A percentile compares a stretch with the other conserved stretches of the same genome.
These are phyloP conservation scores for Clohesyomyces aquaticus DNA, from an alignment of 495 filamentous ascomycete species.

Conservation along the genomic window DNA sequence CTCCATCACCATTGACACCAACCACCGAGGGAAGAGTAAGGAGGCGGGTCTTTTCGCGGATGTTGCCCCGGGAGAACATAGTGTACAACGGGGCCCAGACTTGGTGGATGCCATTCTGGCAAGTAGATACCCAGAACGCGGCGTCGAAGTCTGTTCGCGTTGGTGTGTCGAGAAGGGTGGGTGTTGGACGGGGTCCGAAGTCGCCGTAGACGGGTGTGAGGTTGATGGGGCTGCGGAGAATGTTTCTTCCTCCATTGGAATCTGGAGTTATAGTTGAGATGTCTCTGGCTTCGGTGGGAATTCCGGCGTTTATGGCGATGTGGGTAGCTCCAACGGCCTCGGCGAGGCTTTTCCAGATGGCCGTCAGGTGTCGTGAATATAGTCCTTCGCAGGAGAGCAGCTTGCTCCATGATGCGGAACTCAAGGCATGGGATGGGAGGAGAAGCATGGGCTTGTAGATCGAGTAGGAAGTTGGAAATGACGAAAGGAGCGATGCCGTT, in stretches of 20 bases:
- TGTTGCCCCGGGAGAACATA: constrained; percentile 89
- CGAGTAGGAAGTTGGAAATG: constrained; percentile 67
- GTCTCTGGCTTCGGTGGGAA: constrained; percentile 50
- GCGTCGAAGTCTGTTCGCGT: constrained; percentile 55
- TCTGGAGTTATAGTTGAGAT: neutral
- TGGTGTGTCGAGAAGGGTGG: constrained; percentile 43
- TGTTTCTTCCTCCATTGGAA: constrained; percentile 50
- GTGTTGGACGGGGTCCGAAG: constrained; percentile 58
- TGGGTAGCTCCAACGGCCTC: constrained; percentile 61
- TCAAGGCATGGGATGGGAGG: constrained; percentile 65
- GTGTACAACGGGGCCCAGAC: constrained; percentile 85
- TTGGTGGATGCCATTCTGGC: constrained; percentile 80
- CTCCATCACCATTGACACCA: no score
- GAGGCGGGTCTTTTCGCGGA: constrained; percentile 83
- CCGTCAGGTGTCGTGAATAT: constrained; percentile 39
- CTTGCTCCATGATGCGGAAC: constrained; percentile 51
- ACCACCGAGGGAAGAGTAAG: constrained; percentile 54
- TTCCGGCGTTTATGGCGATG: constrained; percentile 74
- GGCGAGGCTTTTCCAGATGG: constrained; percentile 57
- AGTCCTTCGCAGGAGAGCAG: constrained; percentile 45
- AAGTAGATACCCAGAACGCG: constrained; percentile 75
- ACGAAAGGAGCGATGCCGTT: constrained; percentile 32
- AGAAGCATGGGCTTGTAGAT: constrained; percentile 72
- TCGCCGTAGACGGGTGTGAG: constrained; percentile 67
- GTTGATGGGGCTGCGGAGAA: constrained; percentile 66